Evolutionary conservation across 192 early-diverging fungal genomes (phyloP), one percentile per base, ranked within the genome.

Genomic region (Spizellomyces punctatus): DNA sequence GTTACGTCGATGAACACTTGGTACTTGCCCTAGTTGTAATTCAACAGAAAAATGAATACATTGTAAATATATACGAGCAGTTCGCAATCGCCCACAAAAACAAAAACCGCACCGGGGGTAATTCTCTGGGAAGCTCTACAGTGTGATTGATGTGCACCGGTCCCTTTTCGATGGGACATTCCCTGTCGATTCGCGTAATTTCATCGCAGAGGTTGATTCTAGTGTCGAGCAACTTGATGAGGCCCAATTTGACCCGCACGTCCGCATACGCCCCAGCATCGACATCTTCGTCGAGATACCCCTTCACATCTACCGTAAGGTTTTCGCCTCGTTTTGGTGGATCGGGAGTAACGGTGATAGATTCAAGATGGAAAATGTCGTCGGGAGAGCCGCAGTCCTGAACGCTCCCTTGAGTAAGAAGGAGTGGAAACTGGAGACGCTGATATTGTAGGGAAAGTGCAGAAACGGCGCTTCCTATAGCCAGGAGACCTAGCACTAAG

Each of bases 131-230:
- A 48, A 82, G 69, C 62, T 85, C 77, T 7, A 83, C 78, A 12
- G 73, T 71, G 59, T 74, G 67, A 42, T 64, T 64, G 54, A 85
- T 73, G 41, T 79, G 68, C n/a, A 78, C 54, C 45, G 63, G 59
- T 36, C 83, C 83, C 75, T 80, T 67, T 73, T 82, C 79, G n/a
- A 85, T 63, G 61, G 83, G 83, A 66, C 83, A 85, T 47, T 72
- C 64, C 50, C 61, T 52, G 10, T 76, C 77, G 52, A 85, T 78
- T 58, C 82, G 61, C 43, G 59, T 65, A 17, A 58, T 72, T 64
- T 85, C 77, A 27, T 82, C 79, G 67, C 83, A 85, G 21, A 85
- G 46, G 50, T 79, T 68, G 42, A 80, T 14, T 22, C 57, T 62
- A 6, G 67, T 72, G 52, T 83, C 81, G 41, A 81, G 48, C 9